Evolutionary conservation across 2,329 filamentous ascomycete species (phyloP).

Genomic region (Fusarium oligoseptatum): DNA sequence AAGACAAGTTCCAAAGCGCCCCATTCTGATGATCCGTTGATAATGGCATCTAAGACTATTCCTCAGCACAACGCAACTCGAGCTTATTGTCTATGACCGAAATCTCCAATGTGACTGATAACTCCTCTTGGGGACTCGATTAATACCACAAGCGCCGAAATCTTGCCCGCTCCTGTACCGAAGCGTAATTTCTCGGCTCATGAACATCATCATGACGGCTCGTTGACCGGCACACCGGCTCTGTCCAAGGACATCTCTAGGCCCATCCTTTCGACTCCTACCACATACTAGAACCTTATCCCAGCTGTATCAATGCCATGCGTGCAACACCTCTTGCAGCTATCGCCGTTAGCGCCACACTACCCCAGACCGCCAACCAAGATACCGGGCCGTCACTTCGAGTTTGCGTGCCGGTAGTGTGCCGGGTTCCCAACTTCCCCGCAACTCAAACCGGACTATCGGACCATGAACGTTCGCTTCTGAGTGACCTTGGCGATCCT

Average conservation of each 20-base stretch:
- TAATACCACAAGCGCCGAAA: not conserved
- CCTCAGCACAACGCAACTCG: not conserved
- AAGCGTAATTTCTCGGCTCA: not conserved
- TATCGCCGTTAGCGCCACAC: not conserved
- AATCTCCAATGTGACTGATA: no score
- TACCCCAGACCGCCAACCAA: constrained; percentile 6
- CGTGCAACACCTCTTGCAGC: not conserved
- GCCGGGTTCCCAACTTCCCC: constrained; percentile 6
- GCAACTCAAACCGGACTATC: not conserved
- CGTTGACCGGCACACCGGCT: not conserved
- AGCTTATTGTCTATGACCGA: no score
- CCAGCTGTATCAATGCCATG: not conserved
- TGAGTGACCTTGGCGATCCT: not conserved
- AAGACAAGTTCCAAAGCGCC: not conserved
- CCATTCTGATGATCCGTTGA: no score
- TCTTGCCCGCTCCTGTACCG: not conserved
- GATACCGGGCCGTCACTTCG: constrained; percentile 4
- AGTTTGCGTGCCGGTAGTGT: constrained; percentile 2
- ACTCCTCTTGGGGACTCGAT: no score
- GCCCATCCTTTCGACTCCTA: not conserved
- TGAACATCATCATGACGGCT: not conserved
- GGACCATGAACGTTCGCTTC: not conserved
- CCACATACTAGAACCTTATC: not conserved
- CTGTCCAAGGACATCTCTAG: not conserved
- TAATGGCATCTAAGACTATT: not conserved